Percentiles rank a stretch among this genome's conserved stretches.
Conservation (phyloP, 2,329 filamentous ascomycete species). For the Fusarium oxysporum region DNA sequence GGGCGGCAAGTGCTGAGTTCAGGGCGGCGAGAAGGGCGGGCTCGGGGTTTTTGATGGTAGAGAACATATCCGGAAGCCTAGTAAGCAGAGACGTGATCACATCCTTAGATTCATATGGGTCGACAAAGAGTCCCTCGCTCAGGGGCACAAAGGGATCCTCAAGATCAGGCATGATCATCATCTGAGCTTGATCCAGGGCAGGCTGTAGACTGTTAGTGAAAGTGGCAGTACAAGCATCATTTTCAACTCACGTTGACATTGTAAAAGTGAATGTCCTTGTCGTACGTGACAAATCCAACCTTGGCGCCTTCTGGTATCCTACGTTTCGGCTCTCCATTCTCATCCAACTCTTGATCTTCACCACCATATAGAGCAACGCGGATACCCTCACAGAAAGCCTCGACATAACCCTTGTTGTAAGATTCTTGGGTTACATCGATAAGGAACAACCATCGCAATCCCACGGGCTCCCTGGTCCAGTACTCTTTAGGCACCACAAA, state of each 20-base stretch:
- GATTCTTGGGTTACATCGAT: conserved; percentile 95
- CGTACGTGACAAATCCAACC: conserved; percentile 94
- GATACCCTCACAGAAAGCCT: conserved; percentile 91
- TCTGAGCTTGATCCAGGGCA: conserved; percentile 86
- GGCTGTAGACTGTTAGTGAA: conserved; percentile 60
- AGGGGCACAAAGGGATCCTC: conserved; percentile 96
- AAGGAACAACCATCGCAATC: conserved; percentile 87
- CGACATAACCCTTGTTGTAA: conserved; percentile 88
- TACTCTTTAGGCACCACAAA: conserved; percentile 98
- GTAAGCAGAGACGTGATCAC: conserved; percentile 90
- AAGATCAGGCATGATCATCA: conserved; percentile 98
- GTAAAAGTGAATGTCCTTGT: conserved; percentile 98
- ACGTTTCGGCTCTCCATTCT: conserved; percentile 64
- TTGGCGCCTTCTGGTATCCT: conserved; percentile 82
- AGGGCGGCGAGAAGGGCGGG: conserved; percentile 87
- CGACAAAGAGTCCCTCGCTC: conserved; percentile 92
- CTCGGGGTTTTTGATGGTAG: conserved; percentile 88
- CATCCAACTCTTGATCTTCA: conserved; percentile 62
- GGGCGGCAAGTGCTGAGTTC: conserved; percentile 83
- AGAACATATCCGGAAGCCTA: conserved; percentile 86
- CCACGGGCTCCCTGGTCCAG: conserved; percentile 94
- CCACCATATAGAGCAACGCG: conserved; percentile 84
- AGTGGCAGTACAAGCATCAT: background rate
- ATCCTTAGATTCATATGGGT: conserved; percentile 88
- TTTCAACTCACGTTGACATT: conserved; percentile 79